Base-by-base conservation (phyloP, 495 filamentous ascomycete genomes). In the Acidiella bohemica region DNA sequence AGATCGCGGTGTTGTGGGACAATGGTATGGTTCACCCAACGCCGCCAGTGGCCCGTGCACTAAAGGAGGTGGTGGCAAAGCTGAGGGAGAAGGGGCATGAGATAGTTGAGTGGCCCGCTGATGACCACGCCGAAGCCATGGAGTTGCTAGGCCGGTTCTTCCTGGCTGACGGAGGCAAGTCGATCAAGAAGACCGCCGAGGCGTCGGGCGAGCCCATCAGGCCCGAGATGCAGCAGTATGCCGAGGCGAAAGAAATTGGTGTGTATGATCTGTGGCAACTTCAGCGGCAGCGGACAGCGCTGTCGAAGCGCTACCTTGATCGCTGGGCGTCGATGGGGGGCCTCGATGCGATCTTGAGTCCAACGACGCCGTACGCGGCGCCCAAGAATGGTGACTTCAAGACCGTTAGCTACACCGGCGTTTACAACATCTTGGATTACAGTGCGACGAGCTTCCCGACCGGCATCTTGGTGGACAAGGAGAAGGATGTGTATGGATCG, bases 1-100 rank as follows among this genome's bases (percentile, higher is more conserved):
- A 73, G 32, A 55, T 88, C 18, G 82, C 59, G 1, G 72, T 88
- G 13, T 61, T 85, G 35, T 80, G 75, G 73, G 61, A 79, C 57
- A 81, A 88, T 51, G 75, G 71, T 13, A 58, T 75, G 14, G 72
- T 82, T 13, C 68, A 62, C 27, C 79, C 80, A 1, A 80, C 84
- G 47, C 81, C 81, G 6, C 81, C 81, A 0, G 63, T 86, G 0
- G 61, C 57, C 1, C 61, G 76, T 5, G 80, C 74, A 3, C 53
- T 86, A 11, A 56, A 64, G 28, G 50, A 67, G 24, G 62, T 76
- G 0, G 67, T 67, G 13, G 60, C 60, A 12, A 71, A 72, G 35
- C 58, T 84, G 18, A 54, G 63, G 29, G 52, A 57, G 32, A 49
- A 69, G 4, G 66, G 62, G 3, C 59, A 80, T 29, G 70, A 73